Conservation (phyloP, 1,139 yeast species). For the Hyphopichia fennica region DNA sequence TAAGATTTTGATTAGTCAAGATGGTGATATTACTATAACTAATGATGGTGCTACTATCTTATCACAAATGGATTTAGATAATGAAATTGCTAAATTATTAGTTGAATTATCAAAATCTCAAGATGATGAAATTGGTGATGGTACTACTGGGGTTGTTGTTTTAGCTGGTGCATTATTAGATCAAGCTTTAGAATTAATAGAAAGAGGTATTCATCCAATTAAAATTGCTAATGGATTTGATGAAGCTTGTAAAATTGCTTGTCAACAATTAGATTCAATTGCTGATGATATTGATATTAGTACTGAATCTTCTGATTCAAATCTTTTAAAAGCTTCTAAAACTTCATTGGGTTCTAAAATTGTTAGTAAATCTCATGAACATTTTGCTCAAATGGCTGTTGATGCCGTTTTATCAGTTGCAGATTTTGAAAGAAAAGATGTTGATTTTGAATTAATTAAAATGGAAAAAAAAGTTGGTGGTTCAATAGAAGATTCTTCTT, state of each 20-base stretch:
- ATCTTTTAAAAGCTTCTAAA: slow-evolving; percentile 84
- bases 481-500: slow-evolving; percentile 75
- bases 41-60: slow-evolving; percentile 98
- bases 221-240: slow-evolving; percentile 97
- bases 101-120: slow-evolving; percentile 95
- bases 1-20: slow-evolving; percentile 87
- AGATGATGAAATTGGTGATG: slow-evolving; percentile 99
- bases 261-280: slow-evolving; percentile 68
- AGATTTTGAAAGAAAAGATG: slow-evolving; percentile 88
- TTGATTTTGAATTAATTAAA: slow-evolving; percentile 93
- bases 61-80: slow-evolving; percentile 93
- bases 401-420: slow-evolving; percentile 94
- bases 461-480: slow-evolving; percentile 98
- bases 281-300: slow-evolving; percentile 63
- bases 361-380: slow-evolving; percentile 90
- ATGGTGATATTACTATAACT: slow-evolving; percentile 96
- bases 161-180: slow-evolving; percentile 92
- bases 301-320: slow-evolving; percentile 48
- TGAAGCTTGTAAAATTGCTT: slow-evolving; percentile 92
- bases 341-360: slow-evolving; percentile 95
- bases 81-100: slow-evolving; percentile 91
- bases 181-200: slow-evolving; percentile 91
- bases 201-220: slow-evolving; percentile 96
- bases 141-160: slow-evolving; percentile 98
- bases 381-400: slow-evolving; percentile 95